Evolutionary conservation across 2,329 filamentous ascomycete species (phyloP).

Genomic region (Penicillium sp.): DNA sequence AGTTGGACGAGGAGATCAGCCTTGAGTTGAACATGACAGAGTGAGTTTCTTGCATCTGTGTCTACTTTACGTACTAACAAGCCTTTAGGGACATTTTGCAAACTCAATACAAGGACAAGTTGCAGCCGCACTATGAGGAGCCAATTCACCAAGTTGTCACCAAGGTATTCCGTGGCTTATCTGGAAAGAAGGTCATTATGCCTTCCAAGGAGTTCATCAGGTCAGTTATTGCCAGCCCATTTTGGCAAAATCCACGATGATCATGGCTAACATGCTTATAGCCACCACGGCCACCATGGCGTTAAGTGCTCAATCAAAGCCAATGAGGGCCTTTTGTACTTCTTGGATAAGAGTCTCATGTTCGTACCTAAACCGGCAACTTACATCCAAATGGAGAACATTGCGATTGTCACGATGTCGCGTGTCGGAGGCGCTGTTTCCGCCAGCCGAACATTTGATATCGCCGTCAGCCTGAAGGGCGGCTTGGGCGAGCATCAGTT

Average conservation of each 20-base stretch:
- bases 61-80: conserved; percentile 11
- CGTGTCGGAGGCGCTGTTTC: conserved; percentile 92
- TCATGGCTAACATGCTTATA: conserved; percentile 13
- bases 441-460: conserved; percentile 93
- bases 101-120: conserved; percentile 82
- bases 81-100: conserved; percentile 66
- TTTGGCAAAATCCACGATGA: conserved; percentile 1
- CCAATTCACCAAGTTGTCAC: conserved; percentile 91
- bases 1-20: conserved; percentile 94
- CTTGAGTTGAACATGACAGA: conserved; percentile 96
- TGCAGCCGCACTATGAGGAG: conserved; percentile 86
- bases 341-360: conserved; percentile 96
- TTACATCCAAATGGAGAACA: conserved; percentile 93
- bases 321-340: conserved; percentile 95
- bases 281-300: conserved; percentile 87
- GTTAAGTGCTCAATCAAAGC: conserved; percentile 99
- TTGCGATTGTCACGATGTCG: conserved; percentile 88
- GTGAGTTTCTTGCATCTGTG: conserved; percentile 28
- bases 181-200: conserved; percentile 90
- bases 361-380: conserved; percentile 98
- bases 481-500: conserved; percentile 90
- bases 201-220: conserved; percentile 90
- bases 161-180: conserved; percentile 90
- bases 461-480: conserved; percentile 85
- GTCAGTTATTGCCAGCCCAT: conserved; percentile 37